Conservation (phyloP, 306 rosid genomes). For the Lablab purpureus region DNA sequence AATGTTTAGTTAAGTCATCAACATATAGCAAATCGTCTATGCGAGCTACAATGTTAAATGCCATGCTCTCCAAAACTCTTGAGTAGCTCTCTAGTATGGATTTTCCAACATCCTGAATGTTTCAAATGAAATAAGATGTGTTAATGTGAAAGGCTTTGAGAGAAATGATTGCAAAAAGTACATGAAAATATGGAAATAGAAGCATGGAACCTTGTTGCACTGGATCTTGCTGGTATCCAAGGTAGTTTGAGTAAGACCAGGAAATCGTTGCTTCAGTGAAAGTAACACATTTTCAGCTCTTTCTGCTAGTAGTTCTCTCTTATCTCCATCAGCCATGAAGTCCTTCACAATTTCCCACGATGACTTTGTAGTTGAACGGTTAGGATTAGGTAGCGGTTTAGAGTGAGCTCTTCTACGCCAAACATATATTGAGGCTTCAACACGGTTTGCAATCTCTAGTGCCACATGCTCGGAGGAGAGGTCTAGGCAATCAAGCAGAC, state of each 20-base stretch:
- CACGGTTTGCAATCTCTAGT: slow-evolving; percentile 88
- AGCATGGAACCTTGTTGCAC: slow-evolving; percentile 71
- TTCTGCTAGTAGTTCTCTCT: slow-evolving; percentile 80
- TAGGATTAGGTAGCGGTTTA: slow-evolving; percentile 60
- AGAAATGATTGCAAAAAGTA: background rate
- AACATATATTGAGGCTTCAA: slow-evolving; percentile 85
- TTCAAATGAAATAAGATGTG: slow-evolving; percentile 26
- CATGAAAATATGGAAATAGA: slow-evolving; percentile 5
- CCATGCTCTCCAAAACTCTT: slow-evolving; percentile 92
- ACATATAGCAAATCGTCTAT: slow-evolving; percentile 88
- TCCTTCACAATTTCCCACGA: slow-evolving; percentile 95
- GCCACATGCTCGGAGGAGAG: slow-evolving; percentile 89
- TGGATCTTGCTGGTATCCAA: slow-evolving; percentile 91
- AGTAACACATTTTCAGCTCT: slow-evolving; percentile 79
- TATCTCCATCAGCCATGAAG: slow-evolving; percentile 84
- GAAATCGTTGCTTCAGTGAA: slow-evolving; percentile 84
- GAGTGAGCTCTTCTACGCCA: slow-evolving; percentile 82
- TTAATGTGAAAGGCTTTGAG: slow-evolving; percentile 13
- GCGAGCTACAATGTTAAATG: slow-evolving; percentile 89
- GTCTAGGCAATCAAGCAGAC: slow-evolving; percentile 87
- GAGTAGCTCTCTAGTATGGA: slow-evolving; percentile 94
- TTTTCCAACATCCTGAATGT: slow-evolving; percentile 89
- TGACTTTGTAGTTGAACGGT: slow-evolving; percentile 78
- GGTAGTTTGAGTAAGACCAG: slow-evolving; percentile 80
- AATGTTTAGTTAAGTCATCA: slow-evolving; percentile 81